phyloP scores from a whole-genome alignment of 2,329 filamentous ascomycete species.

The Rhinocladiella similis region DNA sequence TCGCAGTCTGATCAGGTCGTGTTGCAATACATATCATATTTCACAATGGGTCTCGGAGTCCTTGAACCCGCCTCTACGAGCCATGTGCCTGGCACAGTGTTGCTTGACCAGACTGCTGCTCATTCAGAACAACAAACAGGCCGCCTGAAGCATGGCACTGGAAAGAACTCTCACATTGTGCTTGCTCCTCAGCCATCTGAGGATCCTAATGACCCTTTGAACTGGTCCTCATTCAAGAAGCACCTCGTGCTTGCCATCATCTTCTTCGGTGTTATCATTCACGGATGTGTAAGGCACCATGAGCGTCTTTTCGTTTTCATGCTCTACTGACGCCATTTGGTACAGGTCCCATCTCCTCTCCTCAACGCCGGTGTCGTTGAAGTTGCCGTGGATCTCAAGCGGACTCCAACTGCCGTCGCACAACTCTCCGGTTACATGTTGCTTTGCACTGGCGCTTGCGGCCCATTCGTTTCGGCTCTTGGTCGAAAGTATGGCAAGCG shows the following conservation, averaged over 20 bases:
- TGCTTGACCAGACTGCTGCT: slow-evolving; percentile 28
- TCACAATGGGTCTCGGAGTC: slow-evolving; percentile 33
- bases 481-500: slow-evolving; percentile 45
- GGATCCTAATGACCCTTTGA: slow-evolving; percentile 41
- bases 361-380: slow-evolving; percentile 40
- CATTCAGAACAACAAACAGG: slow-evolving; percentile 16
- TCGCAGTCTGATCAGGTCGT: neutral
- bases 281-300: slow-evolving; percentile 8
- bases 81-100: slow-evolving; percentile 34
- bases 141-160: slow-evolving; percentile 17
- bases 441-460: slow-evolving; percentile 13
- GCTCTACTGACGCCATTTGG: neutral
- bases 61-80: slow-evolving; percentile 31
- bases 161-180: slow-evolving; percentile 23
- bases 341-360: slow-evolving; percentile 36
- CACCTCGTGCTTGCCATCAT: slow-evolving; percentile 39
- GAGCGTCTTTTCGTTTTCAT: neutral
- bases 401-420: slow-evolving; percentile 11
- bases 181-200: slow-evolving; percentile 39
- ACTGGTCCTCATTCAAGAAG: slow-evolving; percentile 37
- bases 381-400: slow-evolving; percentile 32
- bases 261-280: slow-evolving; percentile 38
- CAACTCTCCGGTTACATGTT: slow-evolving; percentile 19
- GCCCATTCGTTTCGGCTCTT: slow-evolving; percentile 33
- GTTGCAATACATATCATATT: neutral